phyloP scores from a whole-genome alignment of 2,329 filamentous ascomycete species.

The Stemphylium beticola region DNA sequence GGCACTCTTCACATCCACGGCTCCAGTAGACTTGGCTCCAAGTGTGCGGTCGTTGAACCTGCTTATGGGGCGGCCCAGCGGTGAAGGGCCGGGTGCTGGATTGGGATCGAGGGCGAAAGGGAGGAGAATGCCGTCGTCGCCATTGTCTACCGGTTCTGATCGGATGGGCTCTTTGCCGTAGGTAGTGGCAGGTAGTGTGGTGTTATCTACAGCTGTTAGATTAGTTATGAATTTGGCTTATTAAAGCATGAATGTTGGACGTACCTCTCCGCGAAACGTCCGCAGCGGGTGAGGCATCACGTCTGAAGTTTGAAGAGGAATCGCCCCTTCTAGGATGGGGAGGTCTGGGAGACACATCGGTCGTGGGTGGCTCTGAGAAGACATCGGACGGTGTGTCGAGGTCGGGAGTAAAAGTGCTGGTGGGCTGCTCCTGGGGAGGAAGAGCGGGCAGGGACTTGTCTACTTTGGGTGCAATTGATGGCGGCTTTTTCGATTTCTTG shows the following conservation, averaged over 20 bases:
- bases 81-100: slow-evolving; percentile 50
- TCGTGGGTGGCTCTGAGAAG: slow-evolving; percentile 69
- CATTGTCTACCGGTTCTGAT: slow-evolving; percentile 68
- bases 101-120: slow-evolving; percentile 61
- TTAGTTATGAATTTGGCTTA: slow-evolving; percentile 2
- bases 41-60: slow-evolving; percentile 36
- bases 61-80: slow-evolving; percentile 42
- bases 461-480: slow-evolving; percentile 62
- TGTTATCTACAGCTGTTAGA: slow-evolving; percentile 56
- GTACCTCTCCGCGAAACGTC: slow-evolving; percentile 46
- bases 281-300: slow-evolving; percentile 46
- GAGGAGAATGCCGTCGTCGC: slow-evolving; percentile 61
- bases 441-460: slow-evolving; percentile 94
- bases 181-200: slow-evolving; percentile 74
- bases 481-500: slow-evolving; percentile 74
- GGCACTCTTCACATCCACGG: slow-evolving; percentile 34
- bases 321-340: slow-evolving; percentile 44
- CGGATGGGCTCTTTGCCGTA: slow-evolving; percentile 77
- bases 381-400: slow-evolving; percentile 64
- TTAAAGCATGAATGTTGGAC: not conserved
- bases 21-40: slow-evolving; percentile 22
- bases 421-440: slow-evolving; percentile 69
- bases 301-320: slow-evolving; percentile 46
- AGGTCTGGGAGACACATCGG: slow-evolving; percentile 69
- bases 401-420: slow-evolving; percentile 64